These are phyloP conservation scores for Nicotiana undulata DNA, from an alignment of 257 asterid species.

Conservation along the genomic window DNA sequence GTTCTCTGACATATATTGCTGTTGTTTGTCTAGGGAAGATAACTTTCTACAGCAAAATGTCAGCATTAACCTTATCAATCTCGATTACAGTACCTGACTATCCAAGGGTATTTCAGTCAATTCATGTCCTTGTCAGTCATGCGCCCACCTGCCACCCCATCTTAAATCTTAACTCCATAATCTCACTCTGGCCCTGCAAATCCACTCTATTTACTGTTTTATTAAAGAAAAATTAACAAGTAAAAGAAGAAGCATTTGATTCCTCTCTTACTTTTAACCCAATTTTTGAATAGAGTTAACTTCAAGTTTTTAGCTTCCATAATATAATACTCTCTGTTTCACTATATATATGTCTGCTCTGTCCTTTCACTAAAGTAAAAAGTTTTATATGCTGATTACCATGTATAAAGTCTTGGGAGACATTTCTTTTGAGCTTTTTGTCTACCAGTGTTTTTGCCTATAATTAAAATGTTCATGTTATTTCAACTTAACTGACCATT, in stretches of 20 bases:
- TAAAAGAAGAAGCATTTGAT: neutral
- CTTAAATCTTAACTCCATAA: neutral
- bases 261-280: neutral
- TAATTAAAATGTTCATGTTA: neutral
- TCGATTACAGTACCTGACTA: neutral
- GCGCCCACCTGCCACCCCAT: neutral
- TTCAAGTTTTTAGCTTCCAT: neutral
- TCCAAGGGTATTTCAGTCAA: neutral
- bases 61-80: slow-evolving; percentile 4
- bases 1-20: neutral
- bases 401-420: slow-evolving; percentile 14
- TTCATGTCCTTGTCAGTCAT: neutral
- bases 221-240: neutral
- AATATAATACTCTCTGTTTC: neutral
- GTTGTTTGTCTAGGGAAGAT: neutral
- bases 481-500: too few species aligned
- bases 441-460: neutral
- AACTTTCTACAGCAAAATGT: neutral
- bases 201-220: neutral
- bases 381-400: slow-evolving; percentile 18
- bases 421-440: slow-evolving; percentile 12
- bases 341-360: neutral
- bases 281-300: neutral
- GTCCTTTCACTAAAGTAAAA: slow-evolving; percentile 21
- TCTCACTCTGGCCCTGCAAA: neutral